These are phyloP conservation scores for Hypericum perforatum DNA, from an alignment of 345 rosid species.

Conservation along the genomic window DNA sequence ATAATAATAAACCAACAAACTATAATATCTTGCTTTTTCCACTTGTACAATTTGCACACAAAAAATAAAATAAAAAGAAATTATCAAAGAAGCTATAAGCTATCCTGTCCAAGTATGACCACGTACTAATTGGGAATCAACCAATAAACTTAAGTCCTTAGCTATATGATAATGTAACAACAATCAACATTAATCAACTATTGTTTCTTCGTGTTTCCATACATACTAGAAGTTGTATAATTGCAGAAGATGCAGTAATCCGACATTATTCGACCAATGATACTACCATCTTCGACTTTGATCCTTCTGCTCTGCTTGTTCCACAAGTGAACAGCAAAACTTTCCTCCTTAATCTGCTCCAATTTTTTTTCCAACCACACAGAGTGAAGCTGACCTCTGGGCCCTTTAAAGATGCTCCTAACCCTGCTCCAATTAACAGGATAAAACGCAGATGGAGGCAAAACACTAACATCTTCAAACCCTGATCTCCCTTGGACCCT, in stretches of 20 bases:
- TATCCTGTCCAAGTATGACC: too few species aligned
- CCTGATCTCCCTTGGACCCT: slow-evolving; percentile 32
- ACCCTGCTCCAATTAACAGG: slow-evolving; percentile 76
- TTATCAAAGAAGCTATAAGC: too few species aligned
- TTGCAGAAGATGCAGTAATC: slow-evolving; percentile 66
- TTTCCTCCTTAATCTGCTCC: slow-evolving; percentile 30
- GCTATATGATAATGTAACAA: neutral
- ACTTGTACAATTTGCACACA: too few species aligned
- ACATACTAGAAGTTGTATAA: slow-evolving; percentile 16
- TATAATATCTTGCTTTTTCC: too few species aligned
- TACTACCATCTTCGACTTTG: slow-evolving; percentile 52
- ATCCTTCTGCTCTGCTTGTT: slow-evolving; percentile 68
- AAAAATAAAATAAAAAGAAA: too few species aligned
- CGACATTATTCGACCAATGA: slow-evolving; percentile 38
- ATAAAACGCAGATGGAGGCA: slow-evolving; percentile 79
- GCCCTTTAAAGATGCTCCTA: slow-evolving; percentile 38
- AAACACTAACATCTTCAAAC: slow-evolving; percentile 38
- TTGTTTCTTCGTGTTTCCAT: too few species aligned
- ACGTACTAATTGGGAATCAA: too few species aligned
- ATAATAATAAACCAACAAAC: too few species aligned
- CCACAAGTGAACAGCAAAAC: slow-evolving; percentile 75
- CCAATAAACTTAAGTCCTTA: too few species aligned
- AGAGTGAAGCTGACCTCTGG: slow-evolving; percentile 35
- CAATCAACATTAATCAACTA: neutral
- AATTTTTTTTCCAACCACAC: slow-evolving; percentile 39